Percentiles rank a stretch among this genome's conserved stretches.
Evolutionary conservation across 805 yeast species (phyloP).

Genomic region (Schwanniomyces yamadae): DNA sequence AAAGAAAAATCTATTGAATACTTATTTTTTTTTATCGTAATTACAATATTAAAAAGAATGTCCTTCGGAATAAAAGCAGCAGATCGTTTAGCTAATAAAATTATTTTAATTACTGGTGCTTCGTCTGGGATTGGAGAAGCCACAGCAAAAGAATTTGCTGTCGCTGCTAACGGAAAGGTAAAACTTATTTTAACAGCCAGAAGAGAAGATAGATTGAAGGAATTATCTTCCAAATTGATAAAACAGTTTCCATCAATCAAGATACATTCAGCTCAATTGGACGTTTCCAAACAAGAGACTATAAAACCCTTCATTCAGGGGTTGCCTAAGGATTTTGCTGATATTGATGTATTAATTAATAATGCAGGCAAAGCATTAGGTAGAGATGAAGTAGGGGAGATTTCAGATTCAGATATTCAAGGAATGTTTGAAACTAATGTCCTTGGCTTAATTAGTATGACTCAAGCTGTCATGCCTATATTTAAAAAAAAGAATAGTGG

Average conservation of each 20-base stretch:
- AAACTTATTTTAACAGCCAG: constrained; percentile 39
- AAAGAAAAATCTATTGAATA: too few species aligned
- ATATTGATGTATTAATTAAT: constrained; percentile 37
- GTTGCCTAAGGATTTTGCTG: constrained; percentile 34
- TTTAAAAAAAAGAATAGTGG: constrained; percentile 36
- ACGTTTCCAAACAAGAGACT: constrained; percentile 26
- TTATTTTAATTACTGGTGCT: constrained; percentile 40
- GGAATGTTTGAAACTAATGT: constrained; percentile 42
- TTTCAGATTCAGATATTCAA: constrained; percentile 27
- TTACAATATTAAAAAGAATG: too few species aligned
- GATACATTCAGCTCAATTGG: constrained; percentile 31
- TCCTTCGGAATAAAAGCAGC: constrained; percentile 38
- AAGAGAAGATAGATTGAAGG: constrained; percentile 28
- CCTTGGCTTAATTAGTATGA: constrained; percentile 33
- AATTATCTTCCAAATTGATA: constrained; percentile 24
- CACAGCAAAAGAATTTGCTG: constrained; percentile 39
- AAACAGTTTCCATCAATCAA: constrained; percentile 23
- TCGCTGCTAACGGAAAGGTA: constrained; percentile 37
- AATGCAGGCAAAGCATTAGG: constrained; percentile 44
- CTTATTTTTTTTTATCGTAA: too few species aligned
- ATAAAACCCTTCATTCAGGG: constrained; percentile 27
- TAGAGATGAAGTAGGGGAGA: constrained; percentile 28
- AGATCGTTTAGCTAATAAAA: constrained; percentile 37
- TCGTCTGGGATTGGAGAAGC: constrained; percentile 46
- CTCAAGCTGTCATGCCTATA: constrained; percentile 38